Evolutionary conservation across 768 basidiomycete genomes (phyloP).

Genomic region (Leccinum truebloodii): DNA sequence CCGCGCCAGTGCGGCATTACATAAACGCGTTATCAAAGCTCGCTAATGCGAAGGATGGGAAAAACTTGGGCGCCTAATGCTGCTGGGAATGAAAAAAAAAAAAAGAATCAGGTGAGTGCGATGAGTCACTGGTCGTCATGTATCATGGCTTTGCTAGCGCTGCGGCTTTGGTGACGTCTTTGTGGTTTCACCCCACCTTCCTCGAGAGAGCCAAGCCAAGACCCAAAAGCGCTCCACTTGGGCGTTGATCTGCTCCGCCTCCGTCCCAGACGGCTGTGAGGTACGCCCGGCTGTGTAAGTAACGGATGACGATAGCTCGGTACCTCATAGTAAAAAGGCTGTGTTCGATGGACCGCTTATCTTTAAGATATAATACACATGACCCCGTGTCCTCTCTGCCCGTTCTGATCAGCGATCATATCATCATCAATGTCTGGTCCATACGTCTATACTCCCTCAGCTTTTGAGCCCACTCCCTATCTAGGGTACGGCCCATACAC

Average conservation of each 20-base stretch:
- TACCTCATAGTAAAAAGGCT: slow-evolving; percentile 4
- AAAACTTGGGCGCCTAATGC: too few species aligned
- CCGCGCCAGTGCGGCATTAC: too few species aligned
- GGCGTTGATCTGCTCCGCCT: slow-evolving; percentile 5
- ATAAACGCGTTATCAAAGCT: too few species aligned
- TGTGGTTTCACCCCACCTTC: not conserved
- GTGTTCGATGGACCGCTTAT: slow-evolving; percentile 10
- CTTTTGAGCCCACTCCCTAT: slow-evolving; percentile 38
- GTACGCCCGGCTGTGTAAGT: slow-evolving; percentile 2
- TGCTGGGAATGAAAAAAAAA: too few species aligned
- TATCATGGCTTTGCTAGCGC: too few species aligned
- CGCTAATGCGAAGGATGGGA: too few species aligned
- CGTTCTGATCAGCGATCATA: slow-evolving; percentile 3
- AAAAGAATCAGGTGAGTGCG: too few species aligned
- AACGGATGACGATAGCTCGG: slow-evolving; percentile 5
- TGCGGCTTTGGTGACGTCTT: not conserved
- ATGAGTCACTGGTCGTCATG: too few species aligned
- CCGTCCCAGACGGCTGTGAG: slow-evolving; percentile 17
- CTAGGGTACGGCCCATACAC: slow-evolving; percentile 33
- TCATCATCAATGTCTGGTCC: slow-evolving; percentile 39
- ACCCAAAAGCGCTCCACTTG: not conserved
- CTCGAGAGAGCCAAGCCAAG: not conserved
- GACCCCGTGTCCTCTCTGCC: not conserved
- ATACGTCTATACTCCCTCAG: slow-evolving; percentile 43
- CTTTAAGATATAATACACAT: slow-evolving; percentile 22